Base-by-base conservation (phyloP, 257 asterid species). In the Coffea eugenioides region DNA sequence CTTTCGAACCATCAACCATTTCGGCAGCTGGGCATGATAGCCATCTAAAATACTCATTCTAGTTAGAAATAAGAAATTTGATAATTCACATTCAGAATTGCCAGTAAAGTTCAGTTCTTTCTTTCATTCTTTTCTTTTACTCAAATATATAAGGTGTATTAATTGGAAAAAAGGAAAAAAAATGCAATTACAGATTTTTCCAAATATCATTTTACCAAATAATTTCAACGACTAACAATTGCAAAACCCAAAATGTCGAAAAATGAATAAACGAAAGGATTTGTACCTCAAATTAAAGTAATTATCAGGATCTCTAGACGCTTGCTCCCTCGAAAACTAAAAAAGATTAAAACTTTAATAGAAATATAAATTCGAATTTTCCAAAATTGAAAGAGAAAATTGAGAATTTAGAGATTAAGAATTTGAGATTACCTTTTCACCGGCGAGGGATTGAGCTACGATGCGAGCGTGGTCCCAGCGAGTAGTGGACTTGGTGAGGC, bases 1-100 rank as follows among this genome's bases (percentile, higher is more conserved):
- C 97, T 88, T 89, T 96, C 31, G 99, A 91, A 84, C 97, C 99
- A 87, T 96, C 99, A 69, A 86, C 97, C 97, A 94, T 92, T 85
- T 96, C 99, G 0, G 97, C 97, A 64, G 97, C 98, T 18, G 98
- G 98, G 82, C 99, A 95, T 0, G 93, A 88, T 79, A 92, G 91
- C 98, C 97, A 95, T 91, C 99, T 95, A 79, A 25, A 74, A 77
- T 77, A 79, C 82, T 52, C 46, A 57, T 20, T 57, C 25, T 20
- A 57, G 65, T 57, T 41, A 67, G 78, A 62, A 31, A 46, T 70
- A 18, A 12, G 25, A n/a, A 25, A 20, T 57, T 25, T 18, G 65
- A 57, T 20, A 20, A 57, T 18, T 57, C 27, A 8, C 25, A n/a
- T 74, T 20, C 57, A 51, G 15, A 46, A 61, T 31, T 49, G 25